Base-by-base conservation (phyloP, 495 filamentous ascomycete genomes). In the Lasiosphaeria hispida region DNA sequence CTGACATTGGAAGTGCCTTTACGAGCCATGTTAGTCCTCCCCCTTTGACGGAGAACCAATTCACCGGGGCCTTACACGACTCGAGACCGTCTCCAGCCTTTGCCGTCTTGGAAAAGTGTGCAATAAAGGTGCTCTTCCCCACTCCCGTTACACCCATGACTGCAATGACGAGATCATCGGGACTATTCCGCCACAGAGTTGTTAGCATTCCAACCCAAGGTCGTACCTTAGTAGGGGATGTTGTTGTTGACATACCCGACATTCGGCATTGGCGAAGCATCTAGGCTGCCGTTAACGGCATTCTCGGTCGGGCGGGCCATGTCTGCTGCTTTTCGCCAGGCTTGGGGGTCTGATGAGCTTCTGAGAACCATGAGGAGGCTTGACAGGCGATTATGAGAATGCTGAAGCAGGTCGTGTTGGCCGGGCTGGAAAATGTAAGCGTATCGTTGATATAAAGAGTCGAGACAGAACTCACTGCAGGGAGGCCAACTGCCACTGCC, bases 91-190 rank as follows among this genome's bases (percentile, higher is more conserved):
- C 41, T 35, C 59, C 59, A 30, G 47, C 33, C 10, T 47, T 11
- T 23, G 53, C 53, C 30, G 53, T 48, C 30, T 45, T 4, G 53
- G 53, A 55, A 42, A 55, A 55, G 42, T 59, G 50, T 0, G 57
- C 47, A 41, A 59, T 59, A 35, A 59, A 59, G 14, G 57, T 59
- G 51, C 51, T 56, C 35, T 59, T 59, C 4, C 57, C 57, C 9
- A 55, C 53, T 7, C 57, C 57, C 0, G 57, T 59, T 11, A 59
- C 23, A 11, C 57, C 57, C 57, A 59, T 59, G 15, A 59, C 36
- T 0, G 42, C 42, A 34, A 59, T 55, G 36, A 59, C 17, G 23
- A 38, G 18, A 40, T 59, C 57, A 35, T 52, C 53, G 0, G 47
- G 41, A 4, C 59, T 61, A 19, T 23, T 14, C 35, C 7, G n/a